Percentiles rank a stretch among this genome's conserved stretches.
These are phyloP conservation scores for Hemisphaericaspora xylofermentans DNA, from an alignment of 1,139 yeast species.

Conservation along the genomic window DNA sequence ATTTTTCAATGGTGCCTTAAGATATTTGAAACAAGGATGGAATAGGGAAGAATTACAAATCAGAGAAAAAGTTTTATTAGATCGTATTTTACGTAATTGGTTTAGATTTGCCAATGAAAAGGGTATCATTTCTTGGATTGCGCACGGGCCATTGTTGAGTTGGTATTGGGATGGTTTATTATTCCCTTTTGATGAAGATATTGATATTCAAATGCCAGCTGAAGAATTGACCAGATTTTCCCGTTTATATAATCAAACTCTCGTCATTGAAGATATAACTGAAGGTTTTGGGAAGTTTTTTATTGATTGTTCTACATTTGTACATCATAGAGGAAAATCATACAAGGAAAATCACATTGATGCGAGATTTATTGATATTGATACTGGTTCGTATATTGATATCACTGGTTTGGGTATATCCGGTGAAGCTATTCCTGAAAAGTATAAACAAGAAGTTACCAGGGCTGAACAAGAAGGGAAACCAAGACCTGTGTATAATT, in stretches of 20 bases:
- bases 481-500: constrained; percentile 28
- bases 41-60: constrained; percentile 22
- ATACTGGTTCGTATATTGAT: constrained; percentile 37
- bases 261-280: constrained; percentile 29
- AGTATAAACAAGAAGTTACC: constrained; percentile 12
- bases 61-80: constrained; percentile 26
- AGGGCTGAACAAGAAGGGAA: constrained; percentile 13
- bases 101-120: constrained; percentile 32
- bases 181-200: constrained; percentile 35
- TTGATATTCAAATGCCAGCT: constrained; percentile 37
- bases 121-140: constrained; percentile 36
- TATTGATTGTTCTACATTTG: constrained; percentile 31
- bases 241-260: constrained; percentile 28
- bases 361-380: constrained; percentile 38
- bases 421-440: constrained; percentile 17
- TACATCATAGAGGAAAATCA: constrained; percentile 29
- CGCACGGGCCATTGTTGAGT: constrained; percentile 34
- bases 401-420: constrained; percentile 35
- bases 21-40: constrained; percentile 19
- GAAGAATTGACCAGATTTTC: constrained; percentile 27
- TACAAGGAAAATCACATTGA: constrained; percentile 33
- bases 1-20: constrained; percentile 33
- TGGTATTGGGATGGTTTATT: constrained; percentile 42
- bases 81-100: constrained; percentile 32
- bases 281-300: constrained; percentile 33